Percentiles rank a stretch among this genome's conserved stretches.
Conservation (phyloP, 495 filamentous ascomycete genomes). For the Alectoria sarmentosa region DNA sequence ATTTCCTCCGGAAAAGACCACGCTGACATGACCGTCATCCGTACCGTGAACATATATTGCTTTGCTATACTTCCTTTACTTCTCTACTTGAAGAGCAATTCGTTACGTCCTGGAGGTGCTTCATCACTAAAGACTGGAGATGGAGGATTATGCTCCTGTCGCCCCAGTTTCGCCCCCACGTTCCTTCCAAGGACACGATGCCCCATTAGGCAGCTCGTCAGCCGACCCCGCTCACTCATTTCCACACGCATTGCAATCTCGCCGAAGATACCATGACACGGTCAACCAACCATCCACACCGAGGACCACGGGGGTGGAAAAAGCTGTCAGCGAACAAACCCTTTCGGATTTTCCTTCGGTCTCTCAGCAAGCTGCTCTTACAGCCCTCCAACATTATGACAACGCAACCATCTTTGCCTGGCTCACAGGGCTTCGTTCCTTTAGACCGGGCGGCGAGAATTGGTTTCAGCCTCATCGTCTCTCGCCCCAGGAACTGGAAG, state of each 20-base stretch:
- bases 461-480: background rate
- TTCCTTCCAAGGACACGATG: background rate
- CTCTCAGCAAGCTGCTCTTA: background rate
- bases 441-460: background rate
- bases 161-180: background rate
- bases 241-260: background rate
- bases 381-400: background rate
- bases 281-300: too few species aligned
- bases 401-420: background rate
- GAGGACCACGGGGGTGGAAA: too few species aligned
- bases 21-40: background rate
- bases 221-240: background rate
- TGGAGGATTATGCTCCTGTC: background rate
- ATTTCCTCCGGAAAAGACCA: background rate
- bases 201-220: background rate
- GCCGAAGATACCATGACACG: background rate
- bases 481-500: slow-evolving; percentile 1
- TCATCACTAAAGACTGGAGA: background rate
- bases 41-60: too few species aligned
- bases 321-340: too few species aligned
- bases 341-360: too few species aligned
- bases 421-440: slow-evolving; percentile 4
- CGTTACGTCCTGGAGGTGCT: background rate
- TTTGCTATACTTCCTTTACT: too few species aligned
- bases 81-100: background rate